Base-by-base conservation (phyloP, 495 filamentous ascomycete genomes). In the Peziza echinospora region DNA sequence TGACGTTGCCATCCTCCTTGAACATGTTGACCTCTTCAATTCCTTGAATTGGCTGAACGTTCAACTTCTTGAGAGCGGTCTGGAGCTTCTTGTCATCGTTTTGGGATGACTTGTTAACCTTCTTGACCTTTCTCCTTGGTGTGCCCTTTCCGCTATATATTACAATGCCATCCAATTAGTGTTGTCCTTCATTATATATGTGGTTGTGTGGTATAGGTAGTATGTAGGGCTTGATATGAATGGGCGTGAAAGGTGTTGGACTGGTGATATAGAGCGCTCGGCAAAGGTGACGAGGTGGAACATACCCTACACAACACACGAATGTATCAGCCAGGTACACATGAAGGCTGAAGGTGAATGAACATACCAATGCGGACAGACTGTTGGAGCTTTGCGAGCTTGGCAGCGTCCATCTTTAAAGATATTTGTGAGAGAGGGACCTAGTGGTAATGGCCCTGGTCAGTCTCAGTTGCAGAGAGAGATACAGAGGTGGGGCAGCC, bases 11-110 rank as follows among this genome's bases (percentile, higher is more conserved):
- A 60, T 97, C 89, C 64, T 82, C 79, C 76, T 96, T 97, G 78
- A 96, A 96, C 91, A 96, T 97, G 76, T 97, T 97, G 62, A 97
- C 89, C 71, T 97, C 89, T 76, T 97, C 89, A 57, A 97, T 96
- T 47, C 79, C 83, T 72, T 93, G 86, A 69, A 97, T 93, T 59
- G 89, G 84, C 71, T 89, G 84, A 46, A 85, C 82, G 66, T 84
- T 89, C 65, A 93, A 75, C 75, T 93, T 93, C 78, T 91, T 93
- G 30, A 92, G 70, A 47, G 84, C 70, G 37, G 80, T 74, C 70
- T 97, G 89, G 26, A 97, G 82, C 76, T 97, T 97, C 79, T 94
- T 96, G 77, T 97, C 89, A 63, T 97, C 89, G 61, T 78, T 83
- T 63, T 77, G 80, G 53, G 80, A 77, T 63, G 74, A 80, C 65